Percentiles rank a stretch among this genome's conserved stretches.
Evolutionary conservation across 169 alveolate genomes (phyloP).

Genomic region (Perkinsus marinus): DNA sequence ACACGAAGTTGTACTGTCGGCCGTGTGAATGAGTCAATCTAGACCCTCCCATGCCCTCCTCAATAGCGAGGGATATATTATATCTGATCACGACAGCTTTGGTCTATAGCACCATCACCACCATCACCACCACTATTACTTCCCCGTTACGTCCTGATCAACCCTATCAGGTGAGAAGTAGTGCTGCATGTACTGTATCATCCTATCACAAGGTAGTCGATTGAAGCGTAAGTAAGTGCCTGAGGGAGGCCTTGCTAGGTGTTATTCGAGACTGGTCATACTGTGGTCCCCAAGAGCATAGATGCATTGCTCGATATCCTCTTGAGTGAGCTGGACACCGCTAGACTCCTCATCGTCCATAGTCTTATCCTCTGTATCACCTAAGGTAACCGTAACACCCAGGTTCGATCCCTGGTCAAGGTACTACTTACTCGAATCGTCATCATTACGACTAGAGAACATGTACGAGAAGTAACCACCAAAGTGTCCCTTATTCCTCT

Average conservation of each 20-base stretch:
- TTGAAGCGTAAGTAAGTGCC: conserved; percentile 52
- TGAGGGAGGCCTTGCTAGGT: not conserved
- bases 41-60: conserved; percentile 54
- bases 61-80: conserved; percentile 36
- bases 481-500: not conserved
- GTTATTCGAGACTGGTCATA: not conserved
- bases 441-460: not conserved
- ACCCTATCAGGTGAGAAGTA: not conserved
- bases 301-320: conserved; percentile 73
- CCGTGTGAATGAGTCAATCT: conserved; percentile 71
- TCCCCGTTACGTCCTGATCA: not conserved
- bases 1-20: conserved; percentile 68
- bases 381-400: not conserved
- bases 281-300: conserved; percentile 74
- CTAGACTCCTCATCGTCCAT: not conserved
- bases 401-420: not conserved
- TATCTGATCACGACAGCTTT: not conserved
- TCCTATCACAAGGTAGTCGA: conserved; percentile 58
- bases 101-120: no score
- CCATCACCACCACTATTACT: not conserved
- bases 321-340: conserved; percentile 41
- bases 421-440: not conserved
- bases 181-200: conserved; percentile 37
- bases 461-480: not conserved
- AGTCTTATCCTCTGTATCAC: not conserved